Evolutionary conservation across 139 green algal species (phyloP).

Genomic region (Chlorella vulgaris): DNA sequence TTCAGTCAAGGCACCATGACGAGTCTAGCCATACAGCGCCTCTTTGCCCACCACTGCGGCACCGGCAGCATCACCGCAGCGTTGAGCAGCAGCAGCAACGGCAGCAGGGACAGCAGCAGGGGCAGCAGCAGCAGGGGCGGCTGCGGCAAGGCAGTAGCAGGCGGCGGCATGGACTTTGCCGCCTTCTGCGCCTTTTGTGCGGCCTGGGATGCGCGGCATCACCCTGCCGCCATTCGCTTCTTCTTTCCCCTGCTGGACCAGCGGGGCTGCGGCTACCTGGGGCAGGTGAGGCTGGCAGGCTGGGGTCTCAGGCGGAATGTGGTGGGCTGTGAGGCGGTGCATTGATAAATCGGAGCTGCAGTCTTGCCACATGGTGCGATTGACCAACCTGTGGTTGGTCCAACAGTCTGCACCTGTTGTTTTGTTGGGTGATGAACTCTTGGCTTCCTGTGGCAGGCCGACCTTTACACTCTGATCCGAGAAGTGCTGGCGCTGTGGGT

Average conservation of each 20-base stretch:
- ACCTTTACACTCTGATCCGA: slow-evolving; percentile 63
- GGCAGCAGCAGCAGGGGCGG: neutral
- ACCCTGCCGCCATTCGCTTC: slow-evolving; percentile 62
- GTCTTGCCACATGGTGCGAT: neutral
- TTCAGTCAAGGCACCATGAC: slow-evolving; percentile 69
- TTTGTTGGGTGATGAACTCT: no score
- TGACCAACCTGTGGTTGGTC: no score
- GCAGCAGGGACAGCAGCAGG: slow-evolving; percentile 7
- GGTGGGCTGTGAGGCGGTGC: neutral
- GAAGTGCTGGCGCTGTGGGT: slow-evolving; percentile 59
- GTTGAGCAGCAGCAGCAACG: neutral
- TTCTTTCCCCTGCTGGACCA: slow-evolving; percentile 81
- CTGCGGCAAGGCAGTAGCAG: slow-evolving; percentile 19
- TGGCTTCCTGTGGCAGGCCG: slow-evolving; percentile 32
- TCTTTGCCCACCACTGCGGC: slow-evolving; percentile 72
- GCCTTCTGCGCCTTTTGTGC: slow-evolving; percentile 78
- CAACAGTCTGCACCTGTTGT: no score
- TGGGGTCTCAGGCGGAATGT: no score
- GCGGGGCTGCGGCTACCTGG: slow-evolving; percentile 48
- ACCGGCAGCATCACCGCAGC: neutral
- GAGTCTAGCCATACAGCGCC: slow-evolving; percentile 63
- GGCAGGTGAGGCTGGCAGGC: slow-evolving; percentile 24
- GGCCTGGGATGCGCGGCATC: slow-evolving; percentile 70
- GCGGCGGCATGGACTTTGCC: slow-evolving; percentile 62
- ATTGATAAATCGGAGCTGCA: neutral